Percentiles rank a stretch among this genome's conserved stretches.
These are phyloP conservation scores for Candida gorgasii DNA, from an alignment of 805 yeast genomes.

Conservation along the genomic window DNA sequence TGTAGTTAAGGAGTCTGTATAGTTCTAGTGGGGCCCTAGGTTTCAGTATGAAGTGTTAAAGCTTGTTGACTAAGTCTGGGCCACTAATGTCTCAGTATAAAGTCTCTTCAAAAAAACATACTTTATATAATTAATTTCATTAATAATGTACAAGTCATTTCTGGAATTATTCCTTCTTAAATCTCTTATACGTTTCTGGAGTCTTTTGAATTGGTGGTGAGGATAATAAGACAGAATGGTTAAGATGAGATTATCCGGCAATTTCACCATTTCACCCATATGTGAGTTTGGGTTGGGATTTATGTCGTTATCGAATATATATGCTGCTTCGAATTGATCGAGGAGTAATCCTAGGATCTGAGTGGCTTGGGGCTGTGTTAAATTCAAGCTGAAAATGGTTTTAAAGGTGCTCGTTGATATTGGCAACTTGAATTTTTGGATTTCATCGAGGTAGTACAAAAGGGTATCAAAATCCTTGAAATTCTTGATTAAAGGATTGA, in stretches of 20 bases:
- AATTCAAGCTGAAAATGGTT: constrained; percentile 18
- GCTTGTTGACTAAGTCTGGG: neutral
- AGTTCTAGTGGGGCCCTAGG: neutral
- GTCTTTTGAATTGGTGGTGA: neutral
- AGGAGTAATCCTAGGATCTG: constrained; percentile 18
- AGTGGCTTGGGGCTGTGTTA: constrained; percentile 12
- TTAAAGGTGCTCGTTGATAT: constrained; percentile 32
- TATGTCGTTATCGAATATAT: constrained; percentile 17
- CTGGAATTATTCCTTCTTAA: neutral
- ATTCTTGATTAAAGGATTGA: constrained; percentile 18
- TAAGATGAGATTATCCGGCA: constrained; percentile 21
- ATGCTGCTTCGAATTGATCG: constrained; percentile 12
- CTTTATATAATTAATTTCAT: constrained; percentile 24
- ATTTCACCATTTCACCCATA: constrained; percentile 18
- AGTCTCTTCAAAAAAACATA: constrained; percentile 13
- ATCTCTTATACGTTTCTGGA: neutral
- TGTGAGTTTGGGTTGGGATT: neutral
- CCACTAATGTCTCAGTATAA: neutral
- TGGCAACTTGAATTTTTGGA: constrained; percentile 24
- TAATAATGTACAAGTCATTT: constrained; percentile 17
- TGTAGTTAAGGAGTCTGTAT: neutral
- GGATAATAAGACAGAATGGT: constrained; percentile 7
- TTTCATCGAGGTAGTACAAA: constrained; percentile 15
- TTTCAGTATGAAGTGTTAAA: too few species aligned
- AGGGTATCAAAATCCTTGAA: constrained; percentile 6